These are phyloP conservation scores for Solanum sitiens DNA, from an alignment of 257 asterid species.

Conservation along the genomic window DNA sequence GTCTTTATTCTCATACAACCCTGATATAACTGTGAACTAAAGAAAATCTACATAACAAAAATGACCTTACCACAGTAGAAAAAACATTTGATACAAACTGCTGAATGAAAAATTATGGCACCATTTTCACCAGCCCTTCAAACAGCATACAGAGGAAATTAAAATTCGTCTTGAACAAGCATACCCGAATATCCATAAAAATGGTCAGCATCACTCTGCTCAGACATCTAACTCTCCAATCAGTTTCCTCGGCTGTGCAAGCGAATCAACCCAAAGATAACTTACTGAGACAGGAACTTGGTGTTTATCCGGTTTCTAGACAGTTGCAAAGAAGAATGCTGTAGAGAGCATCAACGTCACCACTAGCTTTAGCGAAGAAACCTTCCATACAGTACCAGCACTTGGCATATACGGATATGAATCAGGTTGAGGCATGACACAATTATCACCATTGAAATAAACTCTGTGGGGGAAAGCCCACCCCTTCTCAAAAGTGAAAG, in stretches of 20 bases:
- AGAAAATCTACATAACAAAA: neutral
- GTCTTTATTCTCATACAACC: neutral
- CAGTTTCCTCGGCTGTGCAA: neutral
- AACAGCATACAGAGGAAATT: neutral
- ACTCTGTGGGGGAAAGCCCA: constrained; percentile 18
- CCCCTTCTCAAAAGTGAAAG: constrained; percentile 16
- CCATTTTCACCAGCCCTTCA: neutral
- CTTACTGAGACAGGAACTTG: neutral
- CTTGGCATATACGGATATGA: constrained; percentile 14
- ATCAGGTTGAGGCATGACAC: constrained; percentile 25
- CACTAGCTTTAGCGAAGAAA: neutral
- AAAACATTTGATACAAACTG: neutral
- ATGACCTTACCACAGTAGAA: neutral
- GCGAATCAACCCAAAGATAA: neutral
- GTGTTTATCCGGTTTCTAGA: neutral
- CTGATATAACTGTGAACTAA: neutral
- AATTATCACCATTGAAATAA: constrained; percentile 19
- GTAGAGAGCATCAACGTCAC: neutral
- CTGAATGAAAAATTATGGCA: neutral
- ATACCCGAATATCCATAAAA: neutral
- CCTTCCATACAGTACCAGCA: neutral
- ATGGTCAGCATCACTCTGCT: neutral
- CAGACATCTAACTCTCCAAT: neutral
- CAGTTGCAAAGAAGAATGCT: neutral
- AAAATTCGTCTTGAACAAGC: neutral